Percentiles rank a stretch among this genome's conserved stretches.
phyloP scores from a whole-genome alignment of 106 monocot species.

The Hemerocallis citrina region DNA sequence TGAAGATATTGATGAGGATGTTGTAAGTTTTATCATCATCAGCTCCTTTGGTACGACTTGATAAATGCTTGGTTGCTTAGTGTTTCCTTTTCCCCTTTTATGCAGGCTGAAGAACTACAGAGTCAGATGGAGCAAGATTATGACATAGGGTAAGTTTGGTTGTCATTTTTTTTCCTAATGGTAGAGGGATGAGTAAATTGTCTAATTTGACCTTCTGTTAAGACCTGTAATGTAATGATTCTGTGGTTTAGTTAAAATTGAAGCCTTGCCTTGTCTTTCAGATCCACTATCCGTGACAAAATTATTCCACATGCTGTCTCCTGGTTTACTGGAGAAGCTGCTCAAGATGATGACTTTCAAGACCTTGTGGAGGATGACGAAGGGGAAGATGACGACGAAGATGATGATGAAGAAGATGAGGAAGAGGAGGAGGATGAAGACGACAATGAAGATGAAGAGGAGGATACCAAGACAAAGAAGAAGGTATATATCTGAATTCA shows the following conservation, averaged over 20 bases:
- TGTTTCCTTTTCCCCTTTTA: not conserved
- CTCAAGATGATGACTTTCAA: constrained; percentile 38
- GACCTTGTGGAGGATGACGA: constrained; percentile 10
- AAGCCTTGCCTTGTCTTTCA: constrained; percentile 4
- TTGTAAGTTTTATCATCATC: constrained; percentile 13
- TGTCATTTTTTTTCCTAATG: not conserved
- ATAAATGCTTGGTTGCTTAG: not conserved
- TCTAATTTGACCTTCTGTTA: not conserved
- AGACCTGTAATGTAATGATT: not conserved
- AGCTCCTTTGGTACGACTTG: not conserved
- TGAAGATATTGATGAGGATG: constrained; percentile 61
- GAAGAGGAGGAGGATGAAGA: constrained; percentile 26
- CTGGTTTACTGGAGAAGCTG: constrained; percentile 93
- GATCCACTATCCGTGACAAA: constrained; percentile 85
- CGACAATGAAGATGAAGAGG: constrained; percentile 37
- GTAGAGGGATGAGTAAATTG: not conserved
- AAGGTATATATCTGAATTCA: constrained; percentile 15
- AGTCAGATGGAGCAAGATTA: constrained; percentile 88
- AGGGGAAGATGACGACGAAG: constrained; percentile 4
- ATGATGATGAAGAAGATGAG: constrained; percentile 10
- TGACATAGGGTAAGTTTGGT: constrained; percentile 58
- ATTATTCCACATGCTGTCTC: constrained; percentile 93
- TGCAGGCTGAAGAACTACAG: constrained; percentile 76
- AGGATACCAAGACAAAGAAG: constrained; percentile 29
- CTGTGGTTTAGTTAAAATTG: not conserved